phyloP scores from a whole-genome alignment of 306 rosid genomes.

The Castanea mollissima region DNA sequence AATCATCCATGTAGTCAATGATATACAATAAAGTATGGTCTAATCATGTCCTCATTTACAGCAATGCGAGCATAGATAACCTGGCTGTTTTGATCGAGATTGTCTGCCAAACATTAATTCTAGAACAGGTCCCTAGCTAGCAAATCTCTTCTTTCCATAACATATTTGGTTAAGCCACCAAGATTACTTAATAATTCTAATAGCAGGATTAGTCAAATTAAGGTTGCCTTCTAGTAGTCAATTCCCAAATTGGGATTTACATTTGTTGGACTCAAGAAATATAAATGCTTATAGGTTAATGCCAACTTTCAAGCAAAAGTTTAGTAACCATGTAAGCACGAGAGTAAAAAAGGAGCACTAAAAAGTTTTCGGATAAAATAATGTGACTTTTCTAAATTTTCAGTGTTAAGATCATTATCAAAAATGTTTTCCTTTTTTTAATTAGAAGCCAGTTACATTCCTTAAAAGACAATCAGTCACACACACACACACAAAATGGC shows the following conservation, averaged over 20 bases:
- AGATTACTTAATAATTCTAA: background rate
- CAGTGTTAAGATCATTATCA: background rate
- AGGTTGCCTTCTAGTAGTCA: background rate
- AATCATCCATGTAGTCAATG: background rate
- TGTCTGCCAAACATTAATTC: background rate
- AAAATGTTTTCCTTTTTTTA: background rate
- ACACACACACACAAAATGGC: too few relatives aligned
- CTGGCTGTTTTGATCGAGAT: too few relatives aligned
- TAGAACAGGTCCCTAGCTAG: too few relatives aligned
- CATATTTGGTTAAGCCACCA: background rate
- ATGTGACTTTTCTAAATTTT: background rate
- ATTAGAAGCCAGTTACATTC: background rate
- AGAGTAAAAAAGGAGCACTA: background rate
- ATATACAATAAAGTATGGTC: background rate
- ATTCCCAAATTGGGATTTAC: background rate
- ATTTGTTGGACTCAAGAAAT: background rate
- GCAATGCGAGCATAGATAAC: too few relatives aligned
- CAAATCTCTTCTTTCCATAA: conserved; percentile 2
- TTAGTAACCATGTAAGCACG: background rate
- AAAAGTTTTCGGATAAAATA: too few relatives aligned
- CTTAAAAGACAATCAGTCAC: background rate
- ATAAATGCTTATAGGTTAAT: background rate
- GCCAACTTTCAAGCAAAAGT: background rate
- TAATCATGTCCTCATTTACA: background rate
- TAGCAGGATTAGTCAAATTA: background rate